phyloP scores from a whole-genome alignment of 371 early-diverging fungal genomes.

The Mucor racemosus region DNA sequence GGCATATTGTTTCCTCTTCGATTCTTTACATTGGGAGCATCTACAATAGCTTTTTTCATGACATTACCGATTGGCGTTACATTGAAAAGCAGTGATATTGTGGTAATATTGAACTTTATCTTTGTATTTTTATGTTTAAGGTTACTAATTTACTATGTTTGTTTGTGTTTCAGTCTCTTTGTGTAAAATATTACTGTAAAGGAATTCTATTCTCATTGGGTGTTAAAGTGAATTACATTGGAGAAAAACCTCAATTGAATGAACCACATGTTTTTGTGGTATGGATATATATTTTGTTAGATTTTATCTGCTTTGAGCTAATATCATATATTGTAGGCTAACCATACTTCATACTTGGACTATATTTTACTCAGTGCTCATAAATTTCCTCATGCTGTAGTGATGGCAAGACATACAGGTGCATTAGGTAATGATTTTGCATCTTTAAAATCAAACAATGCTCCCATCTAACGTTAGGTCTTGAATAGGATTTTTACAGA shows the following conservation, averaged over 20 bases:
- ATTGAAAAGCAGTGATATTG: slow-evolving; percentile 34
- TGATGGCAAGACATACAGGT: slow-evolving; percentile 72
- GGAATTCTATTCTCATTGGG: slow-evolving; percentile 68
- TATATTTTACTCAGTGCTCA: slow-evolving; percentile 76
- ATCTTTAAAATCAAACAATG: background rate
- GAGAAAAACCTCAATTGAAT: slow-evolving; percentile 60
- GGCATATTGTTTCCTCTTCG: slow-evolving; percentile 44
- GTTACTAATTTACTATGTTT: background rate
- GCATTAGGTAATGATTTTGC: slow-evolving; percentile 30
- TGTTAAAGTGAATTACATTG: slow-evolving; percentile 62
- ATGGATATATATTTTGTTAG: background rate
- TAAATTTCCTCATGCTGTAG: slow-evolving; percentile 77
- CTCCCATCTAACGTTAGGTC: too few relatives aligned
- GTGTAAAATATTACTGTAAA: slow-evolving; percentile 67
- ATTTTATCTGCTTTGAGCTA: background rate
- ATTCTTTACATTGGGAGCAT: slow-evolving; percentile 26
- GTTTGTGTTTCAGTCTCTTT: slow-evolving; percentile 40
- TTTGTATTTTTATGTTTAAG: background rate
- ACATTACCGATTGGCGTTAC: slow-evolving; percentile 41
- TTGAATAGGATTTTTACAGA: slow-evolving; percentile 73
- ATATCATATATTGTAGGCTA: slow-evolving; percentile 38
- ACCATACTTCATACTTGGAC: slow-evolving; percentile 87
- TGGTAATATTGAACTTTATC: slow-evolving; percentile 27
- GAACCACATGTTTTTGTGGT: slow-evolving; percentile 74
- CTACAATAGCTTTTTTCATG: slow-evolving; percentile 42